Conservation (phyloP, 805 yeast species). For the Lipomyces lipofer region DNA sequence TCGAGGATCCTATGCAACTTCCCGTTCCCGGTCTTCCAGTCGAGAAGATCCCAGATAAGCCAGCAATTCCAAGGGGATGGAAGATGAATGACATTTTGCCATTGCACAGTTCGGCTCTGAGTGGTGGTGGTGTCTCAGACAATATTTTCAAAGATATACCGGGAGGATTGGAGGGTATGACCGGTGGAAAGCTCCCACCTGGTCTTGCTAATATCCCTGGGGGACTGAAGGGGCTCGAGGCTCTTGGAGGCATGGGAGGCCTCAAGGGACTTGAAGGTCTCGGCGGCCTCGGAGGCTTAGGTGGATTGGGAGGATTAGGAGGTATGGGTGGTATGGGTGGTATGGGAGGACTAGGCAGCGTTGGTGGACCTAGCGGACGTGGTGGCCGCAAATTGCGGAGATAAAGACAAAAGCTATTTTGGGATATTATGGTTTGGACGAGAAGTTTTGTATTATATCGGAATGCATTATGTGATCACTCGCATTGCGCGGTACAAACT, state of each 20-base stretch:
- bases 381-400: constrained; percentile 3
- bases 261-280: constrained; percentile 20
- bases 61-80: constrained; percentile 80
- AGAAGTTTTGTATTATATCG: too few relatives aligned
- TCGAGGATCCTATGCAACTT: constrained; percentile 52
- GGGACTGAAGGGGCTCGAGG: constrained; percentile 24
- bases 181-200: constrained; percentile 36
- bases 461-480: too few relatives aligned
- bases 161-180: constrained; percentile 33
- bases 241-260: constrained; percentile 5
- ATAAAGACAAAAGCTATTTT: background rate
- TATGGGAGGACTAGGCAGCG: constrained; percentile 18
- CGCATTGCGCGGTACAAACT: too few relatives aligned
- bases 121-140: constrained; percentile 81
- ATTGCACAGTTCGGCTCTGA: constrained; percentile 72
- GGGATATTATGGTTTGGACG: too few relatives aligned
- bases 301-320: constrained; percentile 22
- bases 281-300: constrained; percentile 24
- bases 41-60: constrained; percentile 45
- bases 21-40: constrained; percentile 44
- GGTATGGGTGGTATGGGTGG: constrained; percentile 16
- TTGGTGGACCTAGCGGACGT: constrained; percentile 4
- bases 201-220: constrained; percentile 26
- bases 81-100: constrained; percentile 86
- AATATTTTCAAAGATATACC: constrained; percentile 34